phyloP scores from a whole-genome alignment of 208 protist species.

The Acanthamoeba royreba region DNA sequence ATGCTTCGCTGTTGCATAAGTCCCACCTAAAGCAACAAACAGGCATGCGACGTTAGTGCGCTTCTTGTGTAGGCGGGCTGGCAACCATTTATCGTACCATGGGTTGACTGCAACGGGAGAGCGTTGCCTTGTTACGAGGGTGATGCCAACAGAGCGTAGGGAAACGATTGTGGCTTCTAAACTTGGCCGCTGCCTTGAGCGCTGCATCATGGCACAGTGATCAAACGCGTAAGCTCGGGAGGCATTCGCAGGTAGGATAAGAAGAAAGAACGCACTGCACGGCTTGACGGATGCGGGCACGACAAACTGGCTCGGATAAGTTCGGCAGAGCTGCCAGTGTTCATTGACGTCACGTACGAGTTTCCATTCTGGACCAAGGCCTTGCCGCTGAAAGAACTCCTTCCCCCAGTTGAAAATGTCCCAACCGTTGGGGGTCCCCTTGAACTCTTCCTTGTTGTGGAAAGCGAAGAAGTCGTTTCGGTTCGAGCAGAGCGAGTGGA shows the following conservation, averaged over 20 bases:
- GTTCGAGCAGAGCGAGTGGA: background rate
- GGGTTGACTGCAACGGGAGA: conserved; percentile 44
- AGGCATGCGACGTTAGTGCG: background rate
- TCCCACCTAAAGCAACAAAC: background rate
- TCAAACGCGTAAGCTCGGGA: background rate
- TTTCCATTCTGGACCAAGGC: background rate
- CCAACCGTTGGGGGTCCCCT: conserved; percentile 22
- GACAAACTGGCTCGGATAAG: conserved; percentile 41
- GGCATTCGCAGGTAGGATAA: background rate
- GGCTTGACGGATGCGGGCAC: conserved; percentile 26
- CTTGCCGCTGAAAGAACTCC: conserved; percentile 41
- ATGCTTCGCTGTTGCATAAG: conserved; percentile 53
- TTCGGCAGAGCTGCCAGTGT: conserved; percentile 46
- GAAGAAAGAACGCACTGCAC: background rate
- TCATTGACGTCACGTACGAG: background rate
- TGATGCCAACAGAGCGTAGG: conserved; percentile 37
- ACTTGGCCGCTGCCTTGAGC: background rate
- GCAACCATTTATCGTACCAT: conserved; percentile 6
- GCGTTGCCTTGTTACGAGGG: background rate
- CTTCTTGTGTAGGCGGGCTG: background rate
- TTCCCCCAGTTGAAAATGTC: conserved; percentile 43
- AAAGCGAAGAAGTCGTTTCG: conserved; percentile 35
- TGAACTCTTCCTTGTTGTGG: conserved; percentile 51
- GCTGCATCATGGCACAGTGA: background rate
- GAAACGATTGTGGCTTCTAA: conserved; percentile 43